These are phyloP conservation scores for Vanrija humicola DNA, from an alignment of 1,284 basidiomycete genomes.

Conservation along the genomic window DNA sequence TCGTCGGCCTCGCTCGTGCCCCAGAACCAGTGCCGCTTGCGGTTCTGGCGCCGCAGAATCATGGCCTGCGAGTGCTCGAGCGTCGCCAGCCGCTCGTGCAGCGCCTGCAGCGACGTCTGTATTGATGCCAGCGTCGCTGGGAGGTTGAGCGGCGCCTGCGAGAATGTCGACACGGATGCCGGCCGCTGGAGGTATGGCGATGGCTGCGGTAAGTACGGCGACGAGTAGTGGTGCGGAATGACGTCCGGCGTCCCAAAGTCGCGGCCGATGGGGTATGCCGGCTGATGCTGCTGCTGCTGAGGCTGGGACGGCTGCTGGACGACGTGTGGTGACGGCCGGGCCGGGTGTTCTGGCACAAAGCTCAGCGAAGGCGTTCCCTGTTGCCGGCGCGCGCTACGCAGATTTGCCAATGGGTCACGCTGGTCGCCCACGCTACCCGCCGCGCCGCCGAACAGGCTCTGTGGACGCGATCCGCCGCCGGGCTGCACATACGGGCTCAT, in stretches of 20 bases:
- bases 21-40: conserved; percentile 35
- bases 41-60: conserved; percentile 30
- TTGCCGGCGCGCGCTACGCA: background rate
- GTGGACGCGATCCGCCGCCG: conserved; percentile 1
- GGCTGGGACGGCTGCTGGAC: background rate
- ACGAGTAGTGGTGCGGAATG: conserved; percentile 3
- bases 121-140: conserved; percentile 44
- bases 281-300: background rate
- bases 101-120: conserved; percentile 81
- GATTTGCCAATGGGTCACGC: background rate
- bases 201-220: conserved; percentile 8
- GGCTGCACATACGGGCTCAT: background rate
- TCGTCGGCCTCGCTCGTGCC: conserved; percentile 30
- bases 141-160: conserved; percentile 27
- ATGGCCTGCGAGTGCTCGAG: conserved; percentile 56
- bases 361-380: background rate
- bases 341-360: conserved; percentile 6
- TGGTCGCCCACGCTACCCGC: conserved; percentile 7
- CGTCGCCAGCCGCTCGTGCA: conserved; percentile 78
- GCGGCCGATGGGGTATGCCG: conserved; percentile 5
- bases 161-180: conserved; percentile 47
- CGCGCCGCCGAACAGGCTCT: conserved; percentile 8
- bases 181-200: conserved; percentile 20
- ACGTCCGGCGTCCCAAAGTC: conserved; percentile 29
- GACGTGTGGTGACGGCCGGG: background rate